These are phyloP conservation scores for Diaporthe helianthi DNA, from an alignment of 2,329 filamentous ascomycete genomes.

Conservation along the genomic window DNA sequence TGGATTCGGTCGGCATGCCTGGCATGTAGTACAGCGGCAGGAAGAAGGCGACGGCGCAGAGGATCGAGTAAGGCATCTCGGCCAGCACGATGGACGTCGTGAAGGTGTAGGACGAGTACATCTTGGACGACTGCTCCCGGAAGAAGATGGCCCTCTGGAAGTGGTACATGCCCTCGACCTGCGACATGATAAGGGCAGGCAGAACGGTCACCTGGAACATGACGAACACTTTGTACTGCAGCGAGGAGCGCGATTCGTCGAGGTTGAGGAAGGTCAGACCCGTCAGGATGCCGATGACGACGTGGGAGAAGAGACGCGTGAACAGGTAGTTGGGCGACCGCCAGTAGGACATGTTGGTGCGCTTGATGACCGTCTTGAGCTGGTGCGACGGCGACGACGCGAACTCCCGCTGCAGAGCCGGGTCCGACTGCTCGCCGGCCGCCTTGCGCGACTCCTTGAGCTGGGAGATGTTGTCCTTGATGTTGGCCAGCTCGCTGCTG, in stretches of 20 bases:
- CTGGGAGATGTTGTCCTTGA: conserved; percentile 70
- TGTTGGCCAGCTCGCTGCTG: conserved; percentile 71
- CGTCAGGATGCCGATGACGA: conserved; percentile 78
- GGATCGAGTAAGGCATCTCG: conserved; percentile 82
- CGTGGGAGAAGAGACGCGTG: conserved; percentile 84
- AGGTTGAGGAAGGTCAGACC: conserved; percentile 82
- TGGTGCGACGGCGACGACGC: conserved; percentile 83
- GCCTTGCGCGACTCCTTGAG: conserved; percentile 68
- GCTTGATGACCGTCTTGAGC: conserved; percentile 74
- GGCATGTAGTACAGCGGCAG: conserved; percentile 86
- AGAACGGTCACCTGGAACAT: conserved; percentile 90
- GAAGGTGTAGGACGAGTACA: conserved; percentile 84
- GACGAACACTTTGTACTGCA: conserved; percentile 88
- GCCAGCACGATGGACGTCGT: conserved; percentile 79
- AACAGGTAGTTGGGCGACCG: conserved; percentile 88
- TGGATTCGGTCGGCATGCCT: conserved; percentile 68
- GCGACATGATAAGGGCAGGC: conserved; percentile 81
- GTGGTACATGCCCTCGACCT: conserved; percentile 86
- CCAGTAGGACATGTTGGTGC: conserved; percentile 83
- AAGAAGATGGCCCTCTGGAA: conserved; percentile 83
- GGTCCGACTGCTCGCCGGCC: conserved; percentile 51
- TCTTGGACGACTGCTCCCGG: conserved; percentile 84
- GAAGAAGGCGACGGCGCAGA: conserved; percentile 84
- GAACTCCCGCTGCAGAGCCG: conserved; percentile 73
- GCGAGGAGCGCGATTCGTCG: conserved; percentile 74